Evolutionary conservation across 768 basidiomycete genomes (phyloP), one percentile per base, ranked within the genome.

Genomic region (Suillus occidentalis): DNA sequence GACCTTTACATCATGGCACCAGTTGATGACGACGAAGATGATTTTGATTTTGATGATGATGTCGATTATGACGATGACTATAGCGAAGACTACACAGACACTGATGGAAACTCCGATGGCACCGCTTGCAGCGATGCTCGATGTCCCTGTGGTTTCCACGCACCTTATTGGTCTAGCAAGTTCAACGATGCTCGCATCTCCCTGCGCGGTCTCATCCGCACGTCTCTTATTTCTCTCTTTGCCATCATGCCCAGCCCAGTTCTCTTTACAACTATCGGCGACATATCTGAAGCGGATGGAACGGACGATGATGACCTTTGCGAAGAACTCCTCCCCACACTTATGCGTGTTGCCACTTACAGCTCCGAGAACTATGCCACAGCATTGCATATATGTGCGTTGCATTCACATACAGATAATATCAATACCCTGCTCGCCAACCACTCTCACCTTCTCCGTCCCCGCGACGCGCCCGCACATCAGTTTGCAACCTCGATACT

Each of bases 371-470:
- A 83, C 16, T 77, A 87, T 39, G 80, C 79, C 2, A 83, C 83
- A 0, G 85, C 88, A 0, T 79, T 91, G 13, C 82, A 83, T 4
- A 85, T 89, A 64, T 72, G 84, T 69, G 72, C 81, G 4, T 47
- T 71, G 4, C 79, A 81, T 49, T 69, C 72, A 68, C 69, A 83
- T 40, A 65, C 74, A 7, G 70, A 73, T 0, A 69, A 68, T 36
- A 73, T 89, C 66, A 57, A 77, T 49, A 42, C 63, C 0, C 80
- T 89, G 12, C 82, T 90, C 59, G 71, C 78, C 22, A 63, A 76
- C 0, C 76, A 89, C 68, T 73, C 77, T 1, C 80, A 87, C 60
- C 84, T 90, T 52, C 78, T 90, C n/a, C 87, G 88, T 4, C 82
- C 88, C 1, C 83, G 85, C 16, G 88, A 90, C 59, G 76, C 82